Percentiles rank a stretch among this genome's conserved stretches.
These are phyloP conservation scores for Thermomucor indicae-seudaticae DNA, from an alignment of 371 early-diverging fungal species.

Conservation along the genomic window DNA sequence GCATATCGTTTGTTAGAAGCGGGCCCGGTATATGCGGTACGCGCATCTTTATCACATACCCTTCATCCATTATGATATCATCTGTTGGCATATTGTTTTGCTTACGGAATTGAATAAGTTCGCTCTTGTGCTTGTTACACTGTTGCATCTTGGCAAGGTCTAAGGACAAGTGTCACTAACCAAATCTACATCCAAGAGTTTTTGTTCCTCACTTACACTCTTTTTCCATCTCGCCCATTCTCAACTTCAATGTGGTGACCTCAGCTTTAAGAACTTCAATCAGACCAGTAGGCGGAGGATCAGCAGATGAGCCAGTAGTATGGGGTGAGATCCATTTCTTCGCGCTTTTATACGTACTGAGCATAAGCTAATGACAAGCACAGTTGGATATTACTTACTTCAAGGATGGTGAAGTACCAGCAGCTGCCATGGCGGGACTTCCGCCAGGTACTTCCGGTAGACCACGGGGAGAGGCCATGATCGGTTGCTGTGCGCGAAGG, in stretches of 20 bases:
- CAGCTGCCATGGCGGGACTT: constrained; percentile 26
- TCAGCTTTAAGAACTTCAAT: constrained; percentile 72
- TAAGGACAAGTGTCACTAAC: constrained; percentile 6
- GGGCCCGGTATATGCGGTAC: background rate
- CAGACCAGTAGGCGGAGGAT: constrained; percentile 41
- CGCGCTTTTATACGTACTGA: constrained; percentile 9
- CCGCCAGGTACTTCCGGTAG: constrained; percentile 14
- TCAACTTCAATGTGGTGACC: constrained; percentile 53
- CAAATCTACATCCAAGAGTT: background rate
- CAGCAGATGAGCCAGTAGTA: constrained; percentile 39
- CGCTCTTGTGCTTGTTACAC: constrained; percentile 65
- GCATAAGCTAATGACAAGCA: background rate
- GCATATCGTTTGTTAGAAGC: background rate
- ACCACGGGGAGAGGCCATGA: constrained; percentile 30
- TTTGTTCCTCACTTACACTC: constrained; percentile 49
- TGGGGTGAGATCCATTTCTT: constrained; percentile 54
- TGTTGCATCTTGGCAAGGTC: constrained; percentile 64
- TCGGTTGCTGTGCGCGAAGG: constrained; percentile 39
- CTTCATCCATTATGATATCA: constrained; percentile 55
- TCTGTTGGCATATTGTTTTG: constrained; percentile 53
- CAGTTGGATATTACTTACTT: constrained; percentile 22
- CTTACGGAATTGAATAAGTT: constrained; percentile 66
- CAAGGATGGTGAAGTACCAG: constrained; percentile 27
- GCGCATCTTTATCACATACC: constrained; percentile 17
- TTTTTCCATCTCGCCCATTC: constrained; percentile 65